Base-by-base conservation (phyloP, 2,329 filamentous ascomycete species). In the Trichoderma breve region DNA sequence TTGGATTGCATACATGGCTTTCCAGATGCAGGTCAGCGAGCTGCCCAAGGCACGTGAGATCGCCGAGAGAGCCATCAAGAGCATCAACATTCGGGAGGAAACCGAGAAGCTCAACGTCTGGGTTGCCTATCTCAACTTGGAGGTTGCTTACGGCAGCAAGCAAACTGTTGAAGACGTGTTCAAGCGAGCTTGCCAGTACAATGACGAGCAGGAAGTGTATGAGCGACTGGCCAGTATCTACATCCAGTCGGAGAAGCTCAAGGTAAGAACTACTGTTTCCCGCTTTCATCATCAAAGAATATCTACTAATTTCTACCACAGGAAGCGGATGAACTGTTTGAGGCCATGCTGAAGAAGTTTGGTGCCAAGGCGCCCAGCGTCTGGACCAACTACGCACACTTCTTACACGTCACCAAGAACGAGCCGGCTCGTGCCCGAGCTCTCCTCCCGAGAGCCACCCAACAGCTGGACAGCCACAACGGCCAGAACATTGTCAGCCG, bases 1-100 rank as follows among this genome's bases (percentile, higher is more conserved):
- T 32, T 99, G 96, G 96, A 93, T 98, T 70, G 89, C 93, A 75
- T 99, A 99, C 84, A 98, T 99, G 94, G 94, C 95, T n/a, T 97
- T 97, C 87, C 94, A 98, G 82, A 91, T 98, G 81, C 92, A 97
- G 79, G 89, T 97, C 67, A 93, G 93, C 79, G 96, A 99, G 82
- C 86, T 97, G 24, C 90, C 91, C 73, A 96, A 94, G 82, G 95
- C 96, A 14, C 90, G 95, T 63, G 92, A 95, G 75, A 92, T 98
- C 72, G 95, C 94, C 2, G 93, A 98, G 82, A 92, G 96, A 73
- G 96, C 96, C 21, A 88, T 98, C 74, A 91, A 92, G 79, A 97
- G 92, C 18, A 98, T 99, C 84, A 93, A 93, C 81, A 93, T 97
- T 73, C 90, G 93, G 30, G 94, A 98, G 80, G 93, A 97, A 80